A percentile compares a stretch with the other conserved stretches of the same genome.
phyloP scores from a whole-genome alignment of 345 rosid genomes.

The Eucalyptus erythrocorys region DNA sequence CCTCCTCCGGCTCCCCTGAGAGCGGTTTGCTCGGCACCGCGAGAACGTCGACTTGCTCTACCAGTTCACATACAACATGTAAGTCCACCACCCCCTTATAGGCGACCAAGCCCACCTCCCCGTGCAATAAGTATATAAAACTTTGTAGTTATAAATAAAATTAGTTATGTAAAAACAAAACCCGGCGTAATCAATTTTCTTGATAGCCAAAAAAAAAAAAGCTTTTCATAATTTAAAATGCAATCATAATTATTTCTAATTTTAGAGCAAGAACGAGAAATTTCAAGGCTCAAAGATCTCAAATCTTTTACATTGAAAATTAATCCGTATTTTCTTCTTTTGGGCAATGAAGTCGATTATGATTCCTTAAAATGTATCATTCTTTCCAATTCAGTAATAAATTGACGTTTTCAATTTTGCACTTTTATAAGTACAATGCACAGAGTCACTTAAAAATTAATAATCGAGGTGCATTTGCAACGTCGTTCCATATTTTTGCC shows the following conservation, averaged over 20 bases:
- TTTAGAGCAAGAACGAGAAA: no score
- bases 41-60: background rate
- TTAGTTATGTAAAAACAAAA: background rate
- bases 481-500: background rate
- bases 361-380: background rate
- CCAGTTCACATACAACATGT: background rate
- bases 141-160: no score
- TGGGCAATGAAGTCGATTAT: background rate
- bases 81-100: background rate
- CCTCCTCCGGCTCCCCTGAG: background rate
- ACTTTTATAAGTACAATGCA: no score
- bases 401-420: no score
- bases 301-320: background rate
- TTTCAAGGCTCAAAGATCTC: rapidly evolving
- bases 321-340: no score
- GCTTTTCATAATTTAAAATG: background rate
- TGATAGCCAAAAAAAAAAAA: background rate
- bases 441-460: no score
- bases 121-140: no score
- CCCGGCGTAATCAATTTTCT: no score
- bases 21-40: background rate
- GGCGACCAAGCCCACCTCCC: background rate
- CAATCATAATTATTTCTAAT: no score
- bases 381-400: no score
- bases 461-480: background rate